Conservation (phyloP, 305 asterid genomes). For the Euphrasia arctica region DNA sequence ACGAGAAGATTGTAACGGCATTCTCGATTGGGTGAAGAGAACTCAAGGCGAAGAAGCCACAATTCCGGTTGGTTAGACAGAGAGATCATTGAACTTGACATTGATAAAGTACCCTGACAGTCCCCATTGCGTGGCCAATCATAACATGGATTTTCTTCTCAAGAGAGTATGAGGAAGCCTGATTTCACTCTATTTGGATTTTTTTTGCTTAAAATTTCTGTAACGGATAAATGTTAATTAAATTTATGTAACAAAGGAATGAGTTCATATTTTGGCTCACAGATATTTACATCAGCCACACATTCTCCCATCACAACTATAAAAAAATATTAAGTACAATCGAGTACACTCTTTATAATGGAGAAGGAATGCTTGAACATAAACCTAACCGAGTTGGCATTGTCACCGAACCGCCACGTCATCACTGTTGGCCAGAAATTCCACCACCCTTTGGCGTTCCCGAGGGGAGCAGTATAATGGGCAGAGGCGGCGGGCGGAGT, state of each 20-base stretch:
- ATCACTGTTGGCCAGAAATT: neutral
- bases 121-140: neutral
- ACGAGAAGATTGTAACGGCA: constrained; percentile 52
- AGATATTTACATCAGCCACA: too few species aligned
- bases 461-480: neutral
- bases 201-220: too few species aligned
- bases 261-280: too few species aligned
- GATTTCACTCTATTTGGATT: too few species aligned
- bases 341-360: too few species aligned
- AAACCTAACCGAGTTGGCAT: constrained; percentile 38
- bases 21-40: constrained; percentile 74
- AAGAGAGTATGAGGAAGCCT: neutral
- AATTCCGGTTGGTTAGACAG: constrained; percentile 22
- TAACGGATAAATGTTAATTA: too few species aligned
- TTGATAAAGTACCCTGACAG: neutral
- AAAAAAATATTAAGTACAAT: too few species aligned
- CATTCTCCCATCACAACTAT: too few species aligned
- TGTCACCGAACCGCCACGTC: neutral
- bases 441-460: constrained; percentile 5
- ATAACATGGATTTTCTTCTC: neutral
- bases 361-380: constrained; percentile 17
- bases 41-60: constrained; percentile 41
- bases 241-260: too few species aligned
- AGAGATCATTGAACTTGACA: neutral
- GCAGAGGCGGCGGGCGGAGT: constrained; percentile 10